Conservation (phyloP, 2,329 filamentous ascomycete species). For the Didymella pinodella region DNA sequence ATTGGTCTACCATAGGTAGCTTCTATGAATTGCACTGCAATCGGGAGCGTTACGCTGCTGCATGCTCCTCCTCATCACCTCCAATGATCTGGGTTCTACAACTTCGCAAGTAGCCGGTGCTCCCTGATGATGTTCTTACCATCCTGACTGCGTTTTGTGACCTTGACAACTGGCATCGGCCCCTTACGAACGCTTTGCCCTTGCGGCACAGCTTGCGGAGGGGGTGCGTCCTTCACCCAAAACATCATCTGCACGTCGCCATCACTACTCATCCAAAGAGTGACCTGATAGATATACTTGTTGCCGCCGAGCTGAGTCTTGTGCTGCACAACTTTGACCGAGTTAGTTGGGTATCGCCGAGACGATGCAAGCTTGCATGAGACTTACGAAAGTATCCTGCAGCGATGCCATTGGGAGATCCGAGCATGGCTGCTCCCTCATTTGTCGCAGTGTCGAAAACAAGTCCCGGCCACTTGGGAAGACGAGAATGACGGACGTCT, state of each 20-base stretch:
- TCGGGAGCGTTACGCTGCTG: not conserved
- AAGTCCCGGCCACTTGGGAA: slow-evolving; percentile 13
- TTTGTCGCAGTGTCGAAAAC: slow-evolving; percentile 1
- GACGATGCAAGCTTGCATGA: not conserved
- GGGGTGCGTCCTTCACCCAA: slow-evolving; percentile 17
- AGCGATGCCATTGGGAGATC: slow-evolving; percentile 17
- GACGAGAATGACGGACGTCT: not conserved
- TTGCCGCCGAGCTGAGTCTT: slow-evolving; percentile 19
- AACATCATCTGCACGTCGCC: slow-evolving; percentile 18
- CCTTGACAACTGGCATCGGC: not conserved
- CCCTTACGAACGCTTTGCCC: not conserved
- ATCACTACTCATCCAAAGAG: slow-evolving; percentile 8
- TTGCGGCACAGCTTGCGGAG: not conserved
- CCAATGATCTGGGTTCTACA: not conserved
- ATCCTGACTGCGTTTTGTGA: slow-evolving; percentile 3
- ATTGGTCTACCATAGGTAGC: not conserved
- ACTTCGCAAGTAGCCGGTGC: slow-evolving; percentile 4
- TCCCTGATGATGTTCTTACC: slow-evolving; percentile 6
- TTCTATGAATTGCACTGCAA: not conserved
- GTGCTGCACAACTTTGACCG: slow-evolving; percentile 18
- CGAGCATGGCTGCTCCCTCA: slow-evolving; percentile 22
- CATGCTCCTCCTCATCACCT: not conserved
- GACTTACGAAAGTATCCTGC: slow-evolving; percentile 17
- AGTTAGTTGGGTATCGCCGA: slow-evolving; percentile 12
- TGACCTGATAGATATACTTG: slow-evolving; percentile 23